These are phyloP conservation scores for Plasmodium cynomolgi DNA, from an alignment of 169 alveolate species.

Conservation along the genomic window DNA sequence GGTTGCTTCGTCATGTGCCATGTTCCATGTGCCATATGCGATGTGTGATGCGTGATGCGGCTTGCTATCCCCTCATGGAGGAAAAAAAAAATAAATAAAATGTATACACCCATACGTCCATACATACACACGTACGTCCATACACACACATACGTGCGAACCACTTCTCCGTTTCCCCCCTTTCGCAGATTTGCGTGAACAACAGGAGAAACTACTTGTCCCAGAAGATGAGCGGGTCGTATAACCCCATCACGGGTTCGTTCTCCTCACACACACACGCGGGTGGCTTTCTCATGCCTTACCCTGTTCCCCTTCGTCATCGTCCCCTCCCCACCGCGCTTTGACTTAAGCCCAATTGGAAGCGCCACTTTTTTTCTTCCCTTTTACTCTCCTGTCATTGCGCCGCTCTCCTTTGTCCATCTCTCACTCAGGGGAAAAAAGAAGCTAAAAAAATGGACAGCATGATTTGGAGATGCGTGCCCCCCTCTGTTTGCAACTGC, in stretches of 20 bases:
- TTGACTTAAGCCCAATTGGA: neutral
- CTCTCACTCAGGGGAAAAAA: constrained; percentile 26
- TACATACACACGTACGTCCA: neutral
- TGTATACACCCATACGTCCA: neutral
- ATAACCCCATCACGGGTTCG: constrained; percentile 69
- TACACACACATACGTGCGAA: neutral
- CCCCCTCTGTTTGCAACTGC: neutral
- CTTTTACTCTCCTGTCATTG: neutral
- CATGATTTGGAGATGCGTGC: neutral
- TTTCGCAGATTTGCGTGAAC: neutral
- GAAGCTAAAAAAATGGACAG: neutral
- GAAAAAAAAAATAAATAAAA: neutral
- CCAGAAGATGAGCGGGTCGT: constrained; percentile 34
- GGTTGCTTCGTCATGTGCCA: neutral
- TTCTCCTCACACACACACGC: neutral
- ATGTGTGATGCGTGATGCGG: neutral
- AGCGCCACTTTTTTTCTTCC: neutral
- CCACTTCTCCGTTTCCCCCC: neutral
- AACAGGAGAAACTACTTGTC: constrained; percentile 45
- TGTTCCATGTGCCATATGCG: neutral
- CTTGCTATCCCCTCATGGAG: neutral
- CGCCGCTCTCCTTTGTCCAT: neutral
- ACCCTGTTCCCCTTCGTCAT: neutral
- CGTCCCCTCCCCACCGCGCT: neutral
- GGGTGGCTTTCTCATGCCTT: neutral